Conservation (phyloP, 306 rosid species). For the Cicer judaicum region DNA sequence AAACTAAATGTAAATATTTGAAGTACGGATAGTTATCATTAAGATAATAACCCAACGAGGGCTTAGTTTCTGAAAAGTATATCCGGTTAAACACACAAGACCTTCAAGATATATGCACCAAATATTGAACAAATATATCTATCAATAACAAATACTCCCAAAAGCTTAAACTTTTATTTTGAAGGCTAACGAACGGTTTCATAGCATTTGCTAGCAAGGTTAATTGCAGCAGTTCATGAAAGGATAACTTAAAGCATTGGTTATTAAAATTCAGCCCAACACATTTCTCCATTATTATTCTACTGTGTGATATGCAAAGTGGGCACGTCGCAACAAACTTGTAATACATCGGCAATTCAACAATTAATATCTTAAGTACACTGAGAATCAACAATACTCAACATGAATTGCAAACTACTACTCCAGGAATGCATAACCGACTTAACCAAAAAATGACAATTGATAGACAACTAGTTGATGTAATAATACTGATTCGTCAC, state of each 20-base stretch:
- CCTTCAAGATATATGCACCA: constrained; percentile 3
- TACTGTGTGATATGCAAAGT: not conserved
- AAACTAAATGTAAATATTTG: not conserved
- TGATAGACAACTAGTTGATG: not conserved
- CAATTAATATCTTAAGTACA: not conserved
- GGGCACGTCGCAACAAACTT: not conserved
- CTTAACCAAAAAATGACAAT: constrained; percentile 8
- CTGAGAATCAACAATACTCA: not conserved
- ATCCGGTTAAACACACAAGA: not conserved
- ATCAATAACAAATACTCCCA: constrained; percentile 1
- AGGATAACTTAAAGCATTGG: constrained; percentile 4
- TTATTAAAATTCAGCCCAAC: constrained; percentile 14
- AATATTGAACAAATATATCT: not conserved
- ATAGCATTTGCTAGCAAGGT: not conserved
- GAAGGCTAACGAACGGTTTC: not conserved
- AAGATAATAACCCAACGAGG: not conserved
- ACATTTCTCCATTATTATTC: not conserved
- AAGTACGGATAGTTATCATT: constrained; percentile 12
- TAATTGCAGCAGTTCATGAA: not conserved
- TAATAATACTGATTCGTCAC: not conserved
- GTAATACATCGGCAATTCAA: not conserved
- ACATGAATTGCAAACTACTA: constrained; percentile 20
- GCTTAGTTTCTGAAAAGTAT: constrained; percentile 2
- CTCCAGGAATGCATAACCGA: not conserved
- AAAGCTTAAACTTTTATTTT: not conserved